Base-by-base conservation (phyloP, 2,329 filamentous ascomycete species). In the Tricladium varicosporioides region DNA sequence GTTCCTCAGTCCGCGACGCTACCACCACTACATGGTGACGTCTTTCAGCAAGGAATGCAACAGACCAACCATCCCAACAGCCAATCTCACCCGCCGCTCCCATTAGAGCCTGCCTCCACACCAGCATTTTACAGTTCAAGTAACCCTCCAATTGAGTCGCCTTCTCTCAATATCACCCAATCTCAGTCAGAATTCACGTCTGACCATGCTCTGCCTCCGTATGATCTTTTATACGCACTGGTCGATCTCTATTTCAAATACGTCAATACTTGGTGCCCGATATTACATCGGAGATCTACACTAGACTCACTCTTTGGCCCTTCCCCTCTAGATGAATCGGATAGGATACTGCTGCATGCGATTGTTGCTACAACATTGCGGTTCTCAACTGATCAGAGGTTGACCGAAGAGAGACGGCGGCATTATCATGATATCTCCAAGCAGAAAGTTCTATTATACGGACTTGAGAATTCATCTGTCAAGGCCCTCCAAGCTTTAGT, bases 341-440 rank as follows among this genome's bases (percentile, higher is more conserved):
- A 96, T 69, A 82, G 88, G 44, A 88, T 96, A 54, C 77, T 96
- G 13, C 77, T 96, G 5, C 91, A 96, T 71, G 88, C 92, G 5
- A 95, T 96, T 54, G 91, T 96, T 3, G 91, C 91, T 1, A 94
- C 91, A 0, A 92, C 91, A 0, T 76, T 97, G 61, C 85, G 91
- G 27, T 96, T 92, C 70, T 96, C 90, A 0, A 87, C 82, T 2
- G 92, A 96, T 69, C 73, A 79, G 18, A 81, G 91, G 46, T 77
- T 96, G 31, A 92, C 86, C 0, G 83, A 89, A 2, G 86, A 89
- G 51, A 84, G 85, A 61, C 80, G 91, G 59, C 81, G 83, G 48
- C 84, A 88, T 32, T 95, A 94, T 66, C 88, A 96, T 69, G 82
- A 86, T 57, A 81, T 85, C 1, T 92, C 91, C 0, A 96, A 96